Evolutionary conservation across 176 grass and related monocot genomes (phyloP), one percentile per base, ranked within the genome.

Genomic region (Carex pumila): DNA sequence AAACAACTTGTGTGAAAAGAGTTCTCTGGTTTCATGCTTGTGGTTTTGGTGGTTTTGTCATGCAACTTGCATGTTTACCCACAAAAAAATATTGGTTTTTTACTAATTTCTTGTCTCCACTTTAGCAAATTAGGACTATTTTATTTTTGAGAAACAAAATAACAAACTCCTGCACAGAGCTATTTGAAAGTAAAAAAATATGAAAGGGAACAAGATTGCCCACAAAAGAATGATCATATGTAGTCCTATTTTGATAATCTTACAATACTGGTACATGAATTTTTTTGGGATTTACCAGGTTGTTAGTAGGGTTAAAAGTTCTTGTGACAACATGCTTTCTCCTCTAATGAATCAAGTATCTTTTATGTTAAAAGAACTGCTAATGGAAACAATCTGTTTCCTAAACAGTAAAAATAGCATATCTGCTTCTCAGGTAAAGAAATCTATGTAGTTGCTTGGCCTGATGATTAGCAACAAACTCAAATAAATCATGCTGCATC

Each of bases 21-120:
- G 61, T 50, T 22, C 61, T 55, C 14, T 36, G 12, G 21, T 66
- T 67, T 29, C 41, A 34, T 54, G 81, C n/a, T 67, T 82, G 39
- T 83, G 62, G 36, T 66, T 83, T 53, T 50, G 61, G 81, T 83
- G 62, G 81, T 83, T 83, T 69, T 68, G 62, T 69, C 81, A 83
- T 83, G 81, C 63, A 67, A 83, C 9, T 54, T 83, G 58, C 61
- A 9, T 83, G 58, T 34, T 65, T 57, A 8, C 50, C 72, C 13
- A 70, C 72, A 13, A 70, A 15, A 78, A 56, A 78, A 36, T 18
- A 56, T 57, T 30, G 66, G 15, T 18, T 70, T 12, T 25, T 41
- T 43, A 14, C 64, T 67, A 36, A 12, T 74, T 74, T 29, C 21
- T 78, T 57, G 73, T 78, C 47, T 78, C 52, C 52, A 78, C 73